Conservation (phyloP, 2,329 filamentous ascomycete species). For the Sporothrix brasiliensis region DNA sequence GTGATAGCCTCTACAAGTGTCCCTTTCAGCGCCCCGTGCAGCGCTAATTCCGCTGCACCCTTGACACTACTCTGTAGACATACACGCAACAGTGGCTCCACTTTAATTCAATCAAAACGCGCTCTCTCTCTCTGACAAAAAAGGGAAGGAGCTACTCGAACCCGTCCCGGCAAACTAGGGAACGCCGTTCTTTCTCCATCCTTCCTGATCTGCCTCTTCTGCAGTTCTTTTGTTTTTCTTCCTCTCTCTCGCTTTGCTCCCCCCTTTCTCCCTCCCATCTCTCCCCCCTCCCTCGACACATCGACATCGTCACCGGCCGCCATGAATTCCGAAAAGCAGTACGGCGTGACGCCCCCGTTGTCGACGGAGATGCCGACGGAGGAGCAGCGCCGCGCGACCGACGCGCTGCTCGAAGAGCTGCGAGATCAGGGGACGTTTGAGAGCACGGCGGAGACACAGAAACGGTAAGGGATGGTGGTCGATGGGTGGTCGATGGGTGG, state of each 20-base stretch:
- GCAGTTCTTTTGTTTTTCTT: not conserved
- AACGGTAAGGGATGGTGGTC: constrained; percentile 59
- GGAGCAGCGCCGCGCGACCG: constrained; percentile 74
- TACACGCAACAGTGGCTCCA: not conserved
- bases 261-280: not conserved
- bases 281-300: constrained; percentile 5
- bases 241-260: not conserved
- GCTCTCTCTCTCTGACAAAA: not conserved
- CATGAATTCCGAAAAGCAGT: constrained; percentile 41
- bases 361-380: constrained; percentile 75
- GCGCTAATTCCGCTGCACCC: not conserved
- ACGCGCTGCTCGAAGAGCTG: constrained; percentile 79
- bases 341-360: constrained; percentile 82
- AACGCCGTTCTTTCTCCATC: constrained; percentile 1
- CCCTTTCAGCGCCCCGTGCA: not conserved
- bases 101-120: constrained; percentile 22
- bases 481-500: too few relatives aligned
- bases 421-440: constrained; percentile 93
- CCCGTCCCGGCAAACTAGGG: not conserved
- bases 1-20: not conserved
- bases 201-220: constrained; percentile 7
- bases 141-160: constrained; percentile 25
- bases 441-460: constrained; percentile 76
- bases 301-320: constrained; percentile 14
- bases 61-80: not conserved